Base-by-base conservation (phyloP, 1,139 yeast species). In the Geotrichum candidum region DNA sequence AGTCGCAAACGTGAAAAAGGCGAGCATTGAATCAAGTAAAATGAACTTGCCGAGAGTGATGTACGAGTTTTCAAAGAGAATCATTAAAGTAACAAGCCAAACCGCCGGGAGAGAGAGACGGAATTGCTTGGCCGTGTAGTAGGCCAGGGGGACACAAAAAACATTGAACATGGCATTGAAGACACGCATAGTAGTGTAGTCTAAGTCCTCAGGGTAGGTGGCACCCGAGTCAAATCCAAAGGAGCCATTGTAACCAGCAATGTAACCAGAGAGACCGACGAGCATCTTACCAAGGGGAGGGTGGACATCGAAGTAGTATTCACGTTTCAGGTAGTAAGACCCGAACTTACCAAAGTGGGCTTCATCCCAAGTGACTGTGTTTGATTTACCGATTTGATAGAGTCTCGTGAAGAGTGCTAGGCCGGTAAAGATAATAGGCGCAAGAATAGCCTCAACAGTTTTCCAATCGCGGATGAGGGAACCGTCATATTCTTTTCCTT, bases 271-370 rank as follows among this genome's bases (percentile, higher is more conserved):
- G 53, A 95, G 80, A 1, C 97, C 99, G 66, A 92, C 92, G 66
- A 95, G 82, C 97, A 95, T 91, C 76, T 95, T 95, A 50, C 98
- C 99, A 70, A 95, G 82, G 1, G 99, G 99, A 59, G 99, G 99
- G 75, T 94, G 99, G 63, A 94, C 99, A 77, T 94, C 99, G 73
- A 91, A 97, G 76, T 92, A 92, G 74, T 91, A 92, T 70, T 91
- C 96, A 72, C 90, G 96, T 79, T 92, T 86, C 68, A 92, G 79
- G 77, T 92, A 92, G 75, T 90, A 89, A 15, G 97, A 89, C 60
- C 97, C 97, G 73, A 92, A 92, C 74, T 90, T 91, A 65, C 97
- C 98, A 74, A 92, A 92, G 63, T 72, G 74, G 9, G 97, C 97
- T 72, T 90, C 97, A 75, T 92, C 99, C 99, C 99, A 94, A 9